A percentile compares a stretch with the other conserved stretches of the same genome.
Evolutionary conservation across 441 rosid species (phyloP).

Genomic region (Cnidoscolus chayamansa): DNA sequence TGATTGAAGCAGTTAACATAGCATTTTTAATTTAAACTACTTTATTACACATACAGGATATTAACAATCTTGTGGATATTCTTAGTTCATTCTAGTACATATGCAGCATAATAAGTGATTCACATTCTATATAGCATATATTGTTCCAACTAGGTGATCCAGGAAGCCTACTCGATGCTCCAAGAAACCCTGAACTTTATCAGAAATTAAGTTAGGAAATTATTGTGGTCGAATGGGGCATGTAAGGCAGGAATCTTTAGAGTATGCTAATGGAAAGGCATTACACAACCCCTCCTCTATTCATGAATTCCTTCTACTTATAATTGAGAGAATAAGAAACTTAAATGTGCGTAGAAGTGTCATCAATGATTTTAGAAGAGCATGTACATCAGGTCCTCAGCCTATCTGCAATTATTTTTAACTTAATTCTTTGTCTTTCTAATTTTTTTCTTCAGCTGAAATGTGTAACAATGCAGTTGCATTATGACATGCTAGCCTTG

Average conservation of each 20-base stretch:
- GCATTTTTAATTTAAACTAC: background rate
- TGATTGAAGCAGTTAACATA: no score
- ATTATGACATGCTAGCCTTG: background rate
- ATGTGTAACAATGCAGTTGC: background rate
- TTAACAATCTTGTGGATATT: background rate
- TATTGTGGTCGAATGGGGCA: background rate
- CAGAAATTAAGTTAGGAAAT: background rate
- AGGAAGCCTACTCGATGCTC: background rate
- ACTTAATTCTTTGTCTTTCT: background rate
- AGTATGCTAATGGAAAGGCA: background rate
- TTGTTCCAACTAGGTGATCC: background rate
- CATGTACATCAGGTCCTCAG: background rate
- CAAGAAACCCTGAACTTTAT: background rate
- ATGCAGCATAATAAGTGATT: background rate
- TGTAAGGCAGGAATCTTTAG: background rate
- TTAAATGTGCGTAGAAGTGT: background rate
- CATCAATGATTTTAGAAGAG: background rate
- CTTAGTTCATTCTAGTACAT: background rate
- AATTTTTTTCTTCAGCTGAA: background rate
- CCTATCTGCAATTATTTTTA: constrained; percentile 1
- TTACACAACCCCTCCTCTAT: background rate
- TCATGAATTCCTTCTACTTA: background rate
- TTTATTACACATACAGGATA: background rate
- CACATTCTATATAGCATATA: background rate
- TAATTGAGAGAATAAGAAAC: constrained; percentile 2